phyloP scores from a whole-genome alignment of 768 basidiomycete genomes.

The Calocybe gangraenosa region DNA sequence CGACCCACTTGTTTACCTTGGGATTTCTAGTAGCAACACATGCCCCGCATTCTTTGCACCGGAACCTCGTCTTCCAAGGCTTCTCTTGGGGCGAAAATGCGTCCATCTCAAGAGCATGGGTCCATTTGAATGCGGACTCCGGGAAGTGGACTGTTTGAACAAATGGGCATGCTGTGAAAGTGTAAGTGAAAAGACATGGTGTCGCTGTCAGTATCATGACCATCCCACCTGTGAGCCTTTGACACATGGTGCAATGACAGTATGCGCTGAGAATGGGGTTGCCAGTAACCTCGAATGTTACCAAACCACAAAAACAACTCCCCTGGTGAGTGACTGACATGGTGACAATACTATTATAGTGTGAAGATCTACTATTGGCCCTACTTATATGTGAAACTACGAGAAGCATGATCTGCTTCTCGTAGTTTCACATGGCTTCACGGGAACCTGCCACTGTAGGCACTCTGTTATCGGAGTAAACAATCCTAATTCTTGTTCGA shows the following conservation, averaged over 20 bases:
- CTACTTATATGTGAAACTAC: too few species aligned
- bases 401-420: too few species aligned
- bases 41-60: slow-evolving; percentile 60
- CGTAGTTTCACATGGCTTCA: too few species aligned
- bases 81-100: slow-evolving; percentile 43
- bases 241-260: slow-evolving; percentile 72
- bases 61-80: slow-evolving; percentile 56
- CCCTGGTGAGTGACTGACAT: slow-evolving; percentile 30
- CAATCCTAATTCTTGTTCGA: too few species aligned
- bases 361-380: too few species aligned
- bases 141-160: slow-evolving; percentile 59
- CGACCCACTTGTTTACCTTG: slow-evolving; percentile 43
- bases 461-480: too few species aligned
- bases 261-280: slow-evolving; percentile 53
- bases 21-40: slow-evolving; percentile 50
- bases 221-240: slow-evolving; percentile 51
- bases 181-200: too few species aligned
- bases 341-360: too few species aligned
- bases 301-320: slow-evolving; percentile 54
- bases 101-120: slow-evolving; percentile 40
- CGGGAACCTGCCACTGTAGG: too few species aligned
- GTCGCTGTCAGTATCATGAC: too few species aligned
- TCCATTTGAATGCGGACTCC: slow-evolving; percentile 50
- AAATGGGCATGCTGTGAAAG: slow-evolving; percentile 51
- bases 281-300: slow-evolving; percentile 44